These are phyloP conservation scores for Neurospora discreta DNA, from an alignment of 495 filamentous ascomycete species.

Conservation along the genomic window DNA sequence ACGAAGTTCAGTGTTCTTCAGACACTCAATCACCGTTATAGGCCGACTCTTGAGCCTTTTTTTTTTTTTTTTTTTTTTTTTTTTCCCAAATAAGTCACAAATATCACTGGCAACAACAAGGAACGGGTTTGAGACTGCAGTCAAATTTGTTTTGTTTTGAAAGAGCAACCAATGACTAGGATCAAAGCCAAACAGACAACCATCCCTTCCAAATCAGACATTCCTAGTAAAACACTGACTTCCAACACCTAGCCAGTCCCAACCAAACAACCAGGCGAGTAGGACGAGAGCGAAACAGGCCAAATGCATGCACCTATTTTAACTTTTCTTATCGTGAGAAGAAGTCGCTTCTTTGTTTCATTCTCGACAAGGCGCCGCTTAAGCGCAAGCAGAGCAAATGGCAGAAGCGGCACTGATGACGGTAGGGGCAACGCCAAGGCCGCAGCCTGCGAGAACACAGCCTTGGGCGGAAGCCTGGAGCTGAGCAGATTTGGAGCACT, in stretches of 20 bases:
- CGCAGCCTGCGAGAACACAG: not conserved
- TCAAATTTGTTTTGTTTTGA: not conserved
- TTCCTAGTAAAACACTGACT: not conserved
- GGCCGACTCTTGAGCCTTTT: not conserved
- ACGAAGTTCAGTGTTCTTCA: not conserved
- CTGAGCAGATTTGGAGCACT: not conserved
- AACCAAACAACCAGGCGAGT: not conserved
- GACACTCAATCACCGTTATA: not conserved
- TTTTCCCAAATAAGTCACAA: not conserved
- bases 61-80: not conserved
- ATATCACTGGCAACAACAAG: not conserved
- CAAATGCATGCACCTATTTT: slow-evolving; percentile 5
- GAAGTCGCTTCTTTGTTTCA: not conserved
- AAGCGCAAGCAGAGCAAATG: not conserved
- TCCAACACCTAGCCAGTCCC: not conserved
- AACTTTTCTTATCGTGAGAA: not conserved
- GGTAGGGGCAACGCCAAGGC: not conserved
- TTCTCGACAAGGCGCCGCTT: not conserved
- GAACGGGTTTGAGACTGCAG: not conserved
- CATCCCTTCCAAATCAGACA: not conserved
- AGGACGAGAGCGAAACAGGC: slow-evolving; percentile 4
- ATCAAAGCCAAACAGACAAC: not conserved
- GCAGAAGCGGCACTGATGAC: not conserved
- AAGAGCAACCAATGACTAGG: not conserved
- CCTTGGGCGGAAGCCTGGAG: not conserved